These are phyloP conservation scores for Podosphaera xanthii DNA, from an alignment of 2,329 filamentous ascomycete species.

Conservation along the genomic window DNA sequence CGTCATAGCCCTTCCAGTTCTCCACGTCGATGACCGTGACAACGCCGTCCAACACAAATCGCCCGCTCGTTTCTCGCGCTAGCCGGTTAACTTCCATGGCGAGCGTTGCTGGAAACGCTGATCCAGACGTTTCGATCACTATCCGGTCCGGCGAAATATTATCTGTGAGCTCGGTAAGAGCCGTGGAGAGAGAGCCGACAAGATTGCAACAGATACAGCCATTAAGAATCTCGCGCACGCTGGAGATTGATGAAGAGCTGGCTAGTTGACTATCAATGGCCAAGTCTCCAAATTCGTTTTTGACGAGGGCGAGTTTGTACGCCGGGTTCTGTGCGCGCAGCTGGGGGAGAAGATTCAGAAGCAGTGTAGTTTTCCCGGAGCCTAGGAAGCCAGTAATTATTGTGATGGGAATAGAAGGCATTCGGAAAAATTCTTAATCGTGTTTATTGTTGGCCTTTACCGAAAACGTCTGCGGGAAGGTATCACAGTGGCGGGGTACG, in stretches of 20 bases:
- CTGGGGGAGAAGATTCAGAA: constrained; percentile 83
- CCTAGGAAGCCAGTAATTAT: constrained; percentile 93
- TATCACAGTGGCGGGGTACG: too few relatives aligned
- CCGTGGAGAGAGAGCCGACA: constrained; percentile 68
- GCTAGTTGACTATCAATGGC: constrained; percentile 46
- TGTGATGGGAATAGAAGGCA: constrained; percentile 65
- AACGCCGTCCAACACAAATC: constrained; percentile 44
- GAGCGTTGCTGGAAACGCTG: constrained; percentile 36
- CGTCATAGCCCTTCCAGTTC: constrained; percentile 54
- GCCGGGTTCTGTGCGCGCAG: constrained; percentile 44
- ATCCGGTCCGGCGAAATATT: constrained; percentile 50
- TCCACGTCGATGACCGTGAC: constrained; percentile 52
- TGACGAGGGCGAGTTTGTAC: constrained; percentile 83
- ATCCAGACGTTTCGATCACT: constrained; percentile 75
- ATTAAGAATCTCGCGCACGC: constrained; percentile 80
- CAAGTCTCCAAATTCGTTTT: constrained; percentile 94
- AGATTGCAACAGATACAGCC: constrained; percentile 99
- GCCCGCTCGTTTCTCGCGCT: constrained; percentile 26
- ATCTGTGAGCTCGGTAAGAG: constrained; percentile 49
- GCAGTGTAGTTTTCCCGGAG: constrained; percentile 86
- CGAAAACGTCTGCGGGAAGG: too few relatives aligned
- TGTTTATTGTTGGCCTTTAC: too few relatives aligned
- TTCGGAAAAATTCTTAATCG: constrained; percentile 11
- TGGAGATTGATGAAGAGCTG: constrained; percentile 57
- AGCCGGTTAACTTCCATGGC: constrained; percentile 50